Conservation (phyloP, 1,284 basidiomycete species). For the Sanghuangporus baumii region DNA sequence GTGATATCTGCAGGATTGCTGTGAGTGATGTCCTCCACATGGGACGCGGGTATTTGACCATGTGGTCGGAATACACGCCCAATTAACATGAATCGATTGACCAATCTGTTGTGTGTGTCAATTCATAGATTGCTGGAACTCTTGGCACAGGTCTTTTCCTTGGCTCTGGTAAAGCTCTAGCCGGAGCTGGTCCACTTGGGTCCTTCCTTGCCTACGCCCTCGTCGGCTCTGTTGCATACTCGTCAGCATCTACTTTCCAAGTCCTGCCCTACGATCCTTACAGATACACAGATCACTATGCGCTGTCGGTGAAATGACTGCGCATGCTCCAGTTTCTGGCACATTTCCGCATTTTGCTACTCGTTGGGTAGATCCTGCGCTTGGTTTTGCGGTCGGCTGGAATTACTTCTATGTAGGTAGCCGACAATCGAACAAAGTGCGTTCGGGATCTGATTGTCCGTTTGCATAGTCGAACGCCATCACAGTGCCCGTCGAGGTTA, state of each 20-base stretch:
- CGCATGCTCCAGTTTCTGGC: slow-evolving; percentile 68
- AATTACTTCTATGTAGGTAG: slow-evolving; percentile 19
- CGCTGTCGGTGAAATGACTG: slow-evolving; percentile 66
- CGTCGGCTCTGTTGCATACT: slow-evolving; percentile 58
- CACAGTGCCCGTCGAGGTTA: slow-evolving; percentile 19
- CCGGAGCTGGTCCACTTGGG: slow-evolving; percentile 51
- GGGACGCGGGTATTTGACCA: neutral
- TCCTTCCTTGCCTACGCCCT: slow-evolving; percentile 57
- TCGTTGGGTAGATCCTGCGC: slow-evolving; percentile 71
- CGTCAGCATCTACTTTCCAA: slow-evolving; percentile 32
- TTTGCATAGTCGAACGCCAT: slow-evolving; percentile 16
- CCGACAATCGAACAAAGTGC: neutral
- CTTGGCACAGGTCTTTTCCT: slow-evolving; percentile 80
- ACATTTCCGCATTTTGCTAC: slow-evolving; percentile 68
- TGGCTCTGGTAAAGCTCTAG: slow-evolving; percentile 62
- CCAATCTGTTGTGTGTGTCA: neutral
- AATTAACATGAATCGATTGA: neutral
- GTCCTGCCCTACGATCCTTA: neutral
- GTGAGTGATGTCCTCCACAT: slow-evolving; percentile 31
- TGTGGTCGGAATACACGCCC: neutral
- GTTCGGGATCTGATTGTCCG: neutral
- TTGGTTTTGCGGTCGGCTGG: slow-evolving; percentile 18
- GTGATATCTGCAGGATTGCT: slow-evolving; percentile 44
- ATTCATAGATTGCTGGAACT: slow-evolving; percentile 59
- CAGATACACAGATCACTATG: slow-evolving; percentile 44